Evolutionary conservation across 2,329 filamentous ascomycete species (phyloP), one percentile per base, ranked within the genome.

Genomic region (Diaporthe australafricana): DNA sequence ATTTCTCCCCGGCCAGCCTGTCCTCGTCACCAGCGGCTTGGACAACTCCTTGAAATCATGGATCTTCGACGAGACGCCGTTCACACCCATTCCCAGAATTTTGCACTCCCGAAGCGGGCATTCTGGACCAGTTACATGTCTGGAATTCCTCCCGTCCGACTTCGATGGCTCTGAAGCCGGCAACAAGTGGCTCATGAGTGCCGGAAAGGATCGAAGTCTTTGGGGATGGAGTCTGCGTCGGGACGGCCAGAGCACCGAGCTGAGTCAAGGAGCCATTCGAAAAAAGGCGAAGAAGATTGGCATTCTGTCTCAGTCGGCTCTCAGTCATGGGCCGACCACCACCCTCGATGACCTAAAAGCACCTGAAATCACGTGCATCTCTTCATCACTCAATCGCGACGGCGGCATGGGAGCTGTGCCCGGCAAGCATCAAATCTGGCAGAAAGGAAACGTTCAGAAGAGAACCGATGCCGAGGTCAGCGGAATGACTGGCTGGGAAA

Each of bases 161-260:
- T 96, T 96, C 50, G 96, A 98, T 77, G 96, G 95, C 20, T 91
- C 94, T 8, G 96, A 98, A 76, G 91, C 92, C 53, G 91, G 91
- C 56, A 96, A 96, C 71, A 98, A 98, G 83, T 98, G 96, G 96
- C 85, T 98, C 8, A 86, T 99, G 70, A 98, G 95, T 78, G 94
- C 94, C 76, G 95, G 95, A 72, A 89, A 91, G 77, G 97, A 99
- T 79, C 90, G 95, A 75, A 98, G 95, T 81, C 86, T 99, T 2
- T 98, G 96, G 96, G 96, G 94, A 1, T 98, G 97, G 91, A 98
- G 95, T 87, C 84, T 99, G 80, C 93, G 96, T 53, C 93, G 94
- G 67, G 96, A 99, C 80, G 95, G 95, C 1, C 97, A 99, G 82
- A 98, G 94, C 80, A 91, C 93, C 1, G 96, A 99, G 82, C 85